A percentile compares a stretch with the other conserved stretches of the same genome.
Conservation (phyloP, 495 filamentous ascomycete genomes). For the Coniosporium apollinis region DNA sequence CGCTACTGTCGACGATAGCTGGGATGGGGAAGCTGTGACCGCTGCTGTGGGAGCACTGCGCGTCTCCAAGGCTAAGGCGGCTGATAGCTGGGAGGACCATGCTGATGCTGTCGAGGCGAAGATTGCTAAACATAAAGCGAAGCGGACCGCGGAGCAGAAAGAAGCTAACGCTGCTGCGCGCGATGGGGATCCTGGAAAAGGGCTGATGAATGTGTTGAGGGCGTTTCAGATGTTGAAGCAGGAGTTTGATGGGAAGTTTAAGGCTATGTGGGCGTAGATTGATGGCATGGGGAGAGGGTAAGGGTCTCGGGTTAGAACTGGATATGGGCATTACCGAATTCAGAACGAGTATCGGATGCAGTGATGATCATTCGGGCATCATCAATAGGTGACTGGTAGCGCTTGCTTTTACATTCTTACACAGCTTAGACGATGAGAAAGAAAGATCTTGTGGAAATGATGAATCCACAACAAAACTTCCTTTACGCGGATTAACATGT, state of each 20-base stretch:
- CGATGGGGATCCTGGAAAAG: constrained; percentile 20
- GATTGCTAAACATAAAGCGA: constrained; percentile 12
- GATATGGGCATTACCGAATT: no score
- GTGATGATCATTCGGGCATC: no score
- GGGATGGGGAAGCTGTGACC: no score
- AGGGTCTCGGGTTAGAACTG: no score
- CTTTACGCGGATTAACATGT: no score
- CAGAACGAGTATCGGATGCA: background rate
- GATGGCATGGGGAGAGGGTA: background rate
- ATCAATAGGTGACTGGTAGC: no score
- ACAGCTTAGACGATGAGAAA: no score
- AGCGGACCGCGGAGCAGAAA: constrained; percentile 18
- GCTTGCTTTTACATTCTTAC: no score
- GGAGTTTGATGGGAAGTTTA: constrained; percentile 53
- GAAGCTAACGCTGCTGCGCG: constrained; percentile 14
- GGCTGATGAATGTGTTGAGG: constrained; percentile 38
- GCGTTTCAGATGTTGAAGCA: constrained; percentile 36
- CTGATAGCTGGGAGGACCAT: constrained; percentile 15
- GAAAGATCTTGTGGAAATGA: no score
- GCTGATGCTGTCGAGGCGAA: constrained; percentile 12
- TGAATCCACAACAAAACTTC: no score
- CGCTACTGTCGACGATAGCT: background rate
- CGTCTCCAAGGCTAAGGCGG: constrained; percentile 12
- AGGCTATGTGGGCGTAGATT: constrained; percentile 31
- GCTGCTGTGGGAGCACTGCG: no score